Percentiles rank a stretch among this genome's conserved stretches.
Evolutionary conservation across 257 asterid genomes (phyloP).

Genomic region (Linaria vulgaris): DNA sequence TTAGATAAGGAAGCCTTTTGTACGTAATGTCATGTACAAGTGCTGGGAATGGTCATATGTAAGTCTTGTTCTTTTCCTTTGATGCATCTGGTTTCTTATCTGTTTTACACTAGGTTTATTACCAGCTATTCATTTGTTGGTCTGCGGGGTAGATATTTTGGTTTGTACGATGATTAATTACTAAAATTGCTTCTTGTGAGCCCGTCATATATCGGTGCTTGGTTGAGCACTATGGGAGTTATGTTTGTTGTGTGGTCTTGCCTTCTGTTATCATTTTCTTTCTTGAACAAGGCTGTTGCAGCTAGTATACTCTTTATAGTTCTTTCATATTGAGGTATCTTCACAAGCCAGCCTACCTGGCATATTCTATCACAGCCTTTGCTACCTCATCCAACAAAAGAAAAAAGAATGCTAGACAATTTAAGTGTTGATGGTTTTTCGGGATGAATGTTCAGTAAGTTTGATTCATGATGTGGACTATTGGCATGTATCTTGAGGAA

Average conservation of each 20-base stretch:
- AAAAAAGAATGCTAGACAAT: neutral
- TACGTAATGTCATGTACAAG: neutral
- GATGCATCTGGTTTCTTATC: neutral
- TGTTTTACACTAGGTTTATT: neutral
- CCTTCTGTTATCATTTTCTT: neutral
- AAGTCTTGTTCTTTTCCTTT: no score
- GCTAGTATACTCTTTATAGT: neutral
- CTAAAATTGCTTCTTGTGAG: neutral
- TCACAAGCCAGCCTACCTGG: slow-evolving; percentile 7
- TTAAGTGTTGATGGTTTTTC: neutral
- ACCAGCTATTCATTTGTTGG: slow-evolving; percentile 6
- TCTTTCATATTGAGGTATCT: slow-evolving; percentile 4
- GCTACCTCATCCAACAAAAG: neutral
- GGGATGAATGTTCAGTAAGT: neutral
- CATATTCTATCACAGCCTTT: neutral
- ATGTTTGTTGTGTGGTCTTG: neutral
- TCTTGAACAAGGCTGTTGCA: slow-evolving; percentile 9
- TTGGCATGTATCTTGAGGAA: neutral
- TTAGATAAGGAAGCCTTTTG: neutral
- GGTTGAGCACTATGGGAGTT: slow-evolving; percentile 2
- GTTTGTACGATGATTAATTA: neutral
- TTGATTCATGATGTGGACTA: neutral
- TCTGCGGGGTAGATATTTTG: neutral
- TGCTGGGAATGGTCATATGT: no score
- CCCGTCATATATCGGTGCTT: neutral